Conservation (phyloP, 1,284 basidiomycete genomes). For the Rhizoctonia solani region DNA sequence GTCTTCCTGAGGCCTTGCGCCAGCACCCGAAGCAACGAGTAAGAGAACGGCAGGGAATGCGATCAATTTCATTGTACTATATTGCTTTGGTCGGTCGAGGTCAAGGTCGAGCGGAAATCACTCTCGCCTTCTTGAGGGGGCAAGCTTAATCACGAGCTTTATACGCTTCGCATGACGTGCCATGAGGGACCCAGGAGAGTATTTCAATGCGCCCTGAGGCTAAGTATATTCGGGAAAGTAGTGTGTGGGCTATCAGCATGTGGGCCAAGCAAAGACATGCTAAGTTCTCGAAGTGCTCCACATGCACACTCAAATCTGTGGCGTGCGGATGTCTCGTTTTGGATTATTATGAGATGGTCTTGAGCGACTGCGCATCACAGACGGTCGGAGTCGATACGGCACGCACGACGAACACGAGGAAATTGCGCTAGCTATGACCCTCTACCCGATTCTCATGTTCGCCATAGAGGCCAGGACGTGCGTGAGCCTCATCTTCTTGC, state of each 20-base stretch:
- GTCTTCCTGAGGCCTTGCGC: conserved; percentile 11
- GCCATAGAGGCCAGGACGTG: too few species aligned
- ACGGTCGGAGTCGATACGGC: not conserved
- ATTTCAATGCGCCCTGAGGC: not conserved
- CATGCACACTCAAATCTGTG: too few species aligned
- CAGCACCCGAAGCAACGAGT: conserved; percentile 14
- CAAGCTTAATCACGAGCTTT: not conserved
- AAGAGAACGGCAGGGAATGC: conserved; percentile 9
- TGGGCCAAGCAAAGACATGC: not conserved
- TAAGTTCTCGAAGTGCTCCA: not conserved
- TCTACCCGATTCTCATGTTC: too few species aligned
- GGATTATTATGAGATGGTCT: too few species aligned
- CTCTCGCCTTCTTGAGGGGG: not conserved
- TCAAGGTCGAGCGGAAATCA: not conserved
- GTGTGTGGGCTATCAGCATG: not conserved
- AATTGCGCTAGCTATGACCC: too few species aligned
- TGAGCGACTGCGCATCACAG: too few species aligned
- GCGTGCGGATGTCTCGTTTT: too few species aligned
- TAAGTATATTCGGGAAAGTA: not conserved
- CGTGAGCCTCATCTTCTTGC: too few species aligned
- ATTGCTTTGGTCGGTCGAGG: not conserved
- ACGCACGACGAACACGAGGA: too few species aligned
- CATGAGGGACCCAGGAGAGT: too few species aligned
- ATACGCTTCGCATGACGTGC: not conserved
- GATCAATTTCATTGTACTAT: not conserved